phyloP scores from a whole-genome alignment of 2,329 filamentous ascomycete genomes.

The Aspergillus novofumigatus region DNA sequence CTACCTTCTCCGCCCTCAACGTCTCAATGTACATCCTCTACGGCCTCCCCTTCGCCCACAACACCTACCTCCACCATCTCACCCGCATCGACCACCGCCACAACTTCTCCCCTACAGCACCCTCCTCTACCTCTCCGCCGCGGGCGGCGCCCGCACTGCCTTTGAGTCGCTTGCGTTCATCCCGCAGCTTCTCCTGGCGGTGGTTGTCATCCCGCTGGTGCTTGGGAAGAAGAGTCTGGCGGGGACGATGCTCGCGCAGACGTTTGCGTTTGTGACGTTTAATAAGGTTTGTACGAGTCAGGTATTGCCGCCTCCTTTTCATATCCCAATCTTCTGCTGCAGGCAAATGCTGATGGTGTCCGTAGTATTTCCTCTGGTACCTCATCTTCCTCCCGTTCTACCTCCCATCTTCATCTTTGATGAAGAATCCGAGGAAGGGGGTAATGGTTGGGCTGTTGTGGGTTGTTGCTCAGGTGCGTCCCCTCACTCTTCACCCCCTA shows the following conservation, averaged over 20 bases:
- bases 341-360: not conserved
- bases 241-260: constrained; percentile 85
- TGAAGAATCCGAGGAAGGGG: constrained; percentile 59
- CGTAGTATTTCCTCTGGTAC: constrained; percentile 98
- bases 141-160: constrained; percentile 42
- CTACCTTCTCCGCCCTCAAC: constrained; percentile 72
- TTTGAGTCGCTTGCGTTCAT: constrained; percentile 82
- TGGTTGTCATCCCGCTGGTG: constrained; percentile 68
- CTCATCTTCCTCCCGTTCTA: constrained; percentile 90
- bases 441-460: constrained; percentile 64
- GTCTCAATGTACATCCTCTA: constrained; percentile 74
- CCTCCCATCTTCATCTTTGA: constrained; percentile 72
- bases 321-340: too few species aligned
- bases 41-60: constrained; percentile 73
- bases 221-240: constrained; percentile 79
- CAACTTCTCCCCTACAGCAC: constrained; percentile 97
- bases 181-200: constrained; percentile 78
- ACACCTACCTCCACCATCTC: constrained; percentile 91
- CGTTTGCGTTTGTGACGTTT: constrained; percentile 93
- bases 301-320: too few species aligned
- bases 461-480: constrained; percentile 63
- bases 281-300: constrained; percentile 99
- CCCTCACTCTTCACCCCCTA: constrained; percentile 5
- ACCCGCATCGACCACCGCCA: constrained; percentile 93
- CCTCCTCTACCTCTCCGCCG: constrained; percentile 80